Percentiles rank a stretch among this genome's conserved stretches.
Conservation (phyloP, 1,284 basidiomycete species). For the Neolentinus lepideus region DNA sequence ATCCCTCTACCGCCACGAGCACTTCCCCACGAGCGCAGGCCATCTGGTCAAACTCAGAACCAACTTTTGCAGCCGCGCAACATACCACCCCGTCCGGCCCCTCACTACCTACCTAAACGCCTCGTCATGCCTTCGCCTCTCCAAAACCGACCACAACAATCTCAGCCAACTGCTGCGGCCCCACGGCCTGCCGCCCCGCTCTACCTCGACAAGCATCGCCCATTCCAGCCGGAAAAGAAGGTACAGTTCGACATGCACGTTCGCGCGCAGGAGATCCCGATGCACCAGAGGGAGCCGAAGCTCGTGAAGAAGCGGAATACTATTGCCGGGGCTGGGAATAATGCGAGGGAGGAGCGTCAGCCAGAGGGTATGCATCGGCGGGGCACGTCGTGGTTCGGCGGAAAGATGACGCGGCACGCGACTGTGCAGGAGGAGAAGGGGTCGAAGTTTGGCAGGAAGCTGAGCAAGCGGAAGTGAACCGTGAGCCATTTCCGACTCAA, state of each 20-base stretch:
- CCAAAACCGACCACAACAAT: slow-evolving; percentile 9
- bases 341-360: slow-evolving; percentile 8
- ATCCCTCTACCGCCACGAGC: not conserved
- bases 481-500: not conserved
- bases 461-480: slow-evolving; percentile 23
- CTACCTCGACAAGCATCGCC: not conserved
- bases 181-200: slow-evolving; percentile 3
- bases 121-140: slow-evolving; percentile 65
- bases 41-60: not conserved
- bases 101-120: slow-evolving; percentile 46
- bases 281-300: slow-evolving; percentile 4
- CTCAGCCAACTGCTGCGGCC: slow-evolving; percentile 9
- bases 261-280: slow-evolving; percentile 1
- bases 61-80: not conserved
- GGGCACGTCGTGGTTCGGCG: not conserved
- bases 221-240: not conserved
- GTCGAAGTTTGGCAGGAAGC: slow-evolving; percentile 16
- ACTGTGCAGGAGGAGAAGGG: slow-evolving; percentile 10
- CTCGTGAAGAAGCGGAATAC: slow-evolving; percentile 10
- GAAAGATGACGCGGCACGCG: slow-evolving; percentile 5
- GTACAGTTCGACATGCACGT: not conserved
- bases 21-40: not conserved
- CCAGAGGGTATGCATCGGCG: slow-evolving; percentile 10
- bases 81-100: slow-evolving; percentile 16
- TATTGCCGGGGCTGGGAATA: slow-evolving; percentile 9